Evolutionary conservation across 2,329 filamentous ascomycete species (phyloP), one percentile per base, ranked within the genome.

Genomic region (Lachnellula cervina): DNA sequence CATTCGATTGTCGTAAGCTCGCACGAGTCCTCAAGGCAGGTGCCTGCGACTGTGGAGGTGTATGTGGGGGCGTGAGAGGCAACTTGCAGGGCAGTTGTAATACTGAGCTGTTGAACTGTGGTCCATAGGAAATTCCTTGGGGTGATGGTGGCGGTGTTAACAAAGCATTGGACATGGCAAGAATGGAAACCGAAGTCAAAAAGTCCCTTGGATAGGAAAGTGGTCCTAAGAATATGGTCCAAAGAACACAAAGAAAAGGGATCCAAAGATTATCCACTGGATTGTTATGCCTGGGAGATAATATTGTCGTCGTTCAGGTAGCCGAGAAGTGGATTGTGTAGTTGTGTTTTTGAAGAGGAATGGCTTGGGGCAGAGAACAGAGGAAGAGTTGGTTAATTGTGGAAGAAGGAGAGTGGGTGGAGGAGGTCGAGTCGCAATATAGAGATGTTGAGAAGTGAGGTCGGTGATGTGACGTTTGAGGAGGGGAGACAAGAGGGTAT

Each of bases 101-200:
- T 50, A 28, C 21, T 44, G 47, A 37, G 44, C 35, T n/a, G 16
- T 25, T 37, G 49, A 32, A 46, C 11, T 16, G 44, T 25, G 44
- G 21, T 46, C 44, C 44, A 5, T 13, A 13, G 44, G 21, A 46
- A n/a, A 13, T 51, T 25, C 43, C 50, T 45, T 62, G 62, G 35
- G 64, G 61, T 50, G 64, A 59, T 53, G 60, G 48, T 48, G 65
- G 64, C 44, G 65, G 63, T 62, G 66, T 62, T 52, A 61, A 59
- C 50, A 58, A 54, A 53, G 58, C 52, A 64, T 60, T 61, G 56
- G 60, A 57, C 66, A 68, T 68, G 62, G 65, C 64, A 65, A 57
- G 55, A 63, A 64, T 58, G 46, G 61, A 60, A 59, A 47, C 57
- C 58, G 54, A 62, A 55, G 49, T 55, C 51, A 58, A 38, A 51